Conservation (phyloP, 2,329 filamentous ascomycete genomes). For the Apiospora koreana region DNA sequence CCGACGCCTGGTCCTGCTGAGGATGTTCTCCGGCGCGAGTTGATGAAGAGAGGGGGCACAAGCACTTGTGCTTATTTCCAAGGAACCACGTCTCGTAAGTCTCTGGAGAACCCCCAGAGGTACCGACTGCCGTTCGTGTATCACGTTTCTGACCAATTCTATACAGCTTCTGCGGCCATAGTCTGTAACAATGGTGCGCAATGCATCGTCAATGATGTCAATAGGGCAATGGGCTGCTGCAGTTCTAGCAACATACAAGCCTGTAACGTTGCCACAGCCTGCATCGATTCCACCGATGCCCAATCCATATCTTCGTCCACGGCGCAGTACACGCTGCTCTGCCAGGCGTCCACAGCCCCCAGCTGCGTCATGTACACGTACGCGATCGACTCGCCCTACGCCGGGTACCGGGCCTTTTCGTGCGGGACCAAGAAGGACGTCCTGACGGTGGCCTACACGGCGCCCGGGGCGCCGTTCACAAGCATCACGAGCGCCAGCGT, state of each 20-base stretch:
- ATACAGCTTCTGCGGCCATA: neutral
- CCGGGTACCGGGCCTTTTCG: conserved; percentile 27
- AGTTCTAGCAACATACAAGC: conserved; percentile 19
- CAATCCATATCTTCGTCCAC: conserved; percentile 5
- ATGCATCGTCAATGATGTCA: conserved; percentile 22
- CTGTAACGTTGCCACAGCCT: conserved; percentile 30
- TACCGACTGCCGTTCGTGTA: too few species aligned
- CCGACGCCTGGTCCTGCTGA: conserved; percentile 30
- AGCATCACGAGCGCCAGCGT: neutral
- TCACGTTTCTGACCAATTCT: neutral
- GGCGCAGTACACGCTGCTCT: conserved; percentile 9
- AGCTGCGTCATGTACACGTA: conserved; percentile 32
- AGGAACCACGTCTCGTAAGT: conserved; percentile 26
- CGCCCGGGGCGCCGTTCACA: neutral
- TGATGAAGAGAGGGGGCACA: conserved; percentile 20
- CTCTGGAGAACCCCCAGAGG: neutral
- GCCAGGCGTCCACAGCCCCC: conserved; percentile 20
- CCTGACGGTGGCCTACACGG: conserved; percentile 24
- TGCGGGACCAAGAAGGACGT: conserved; percentile 25
- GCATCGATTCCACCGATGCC: conserved; percentile 24
- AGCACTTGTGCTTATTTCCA: conserved; percentile 28
- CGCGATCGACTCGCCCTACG: conserved; percentile 26
- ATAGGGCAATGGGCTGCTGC: conserved; percentile 30
- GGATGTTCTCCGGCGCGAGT: conserved; percentile 23
- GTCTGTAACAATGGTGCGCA: conserved; percentile 22